Evolutionary conservation across 2,329 filamentous ascomycete species (phyloP), one percentile per base, ranked within the genome.

Genomic region (Botrytis sinoallii): DNA sequence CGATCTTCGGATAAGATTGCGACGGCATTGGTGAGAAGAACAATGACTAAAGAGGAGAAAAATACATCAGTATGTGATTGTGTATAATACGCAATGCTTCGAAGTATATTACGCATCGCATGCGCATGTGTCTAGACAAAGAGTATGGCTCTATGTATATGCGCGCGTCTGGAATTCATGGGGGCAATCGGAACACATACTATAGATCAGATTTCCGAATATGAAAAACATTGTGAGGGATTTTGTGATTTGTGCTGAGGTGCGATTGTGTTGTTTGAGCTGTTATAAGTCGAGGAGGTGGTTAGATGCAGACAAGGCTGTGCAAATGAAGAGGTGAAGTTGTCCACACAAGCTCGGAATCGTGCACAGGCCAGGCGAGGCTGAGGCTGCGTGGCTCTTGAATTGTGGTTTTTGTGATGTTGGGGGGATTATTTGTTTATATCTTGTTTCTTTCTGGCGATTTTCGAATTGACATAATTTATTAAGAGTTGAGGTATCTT

Each of bases 1-100:
- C 94, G 92, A 84, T 97, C 94, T 89, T 97, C 95, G 79, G 94
- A 97, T 77, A 98, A 92, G 81, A 98, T 90, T 76, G 95, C 94
- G 81, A 98, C 92, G 77, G 94, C 93, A 84, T 99, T 99, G 84
- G 96, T 91, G 82, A 98, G 89, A 80, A 98, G 93, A 82, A 97
- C 87, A 78, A 90, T 88, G 78, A 95, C 93, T 94, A 35, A 55
- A 80, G 35, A 65, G 12, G 16, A 80, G 38, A 60, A 8, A 6
- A 42, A 63, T 4, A 18, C 20, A 65, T 74, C 64, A 69, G 68
- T 46, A 35, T 60, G 3, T 29, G 25, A 2, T 40, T 63, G 25
- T 42, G 35, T 67, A 32, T 20, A 52, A 46, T 16, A 22, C 8
- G 55, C 59, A 10, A 60, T 42, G 52, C 38, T 40, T 35, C n/a